Base-by-base conservation (phyloP, 768 basidiomycete genomes). In the Collybia sordida region DNA sequence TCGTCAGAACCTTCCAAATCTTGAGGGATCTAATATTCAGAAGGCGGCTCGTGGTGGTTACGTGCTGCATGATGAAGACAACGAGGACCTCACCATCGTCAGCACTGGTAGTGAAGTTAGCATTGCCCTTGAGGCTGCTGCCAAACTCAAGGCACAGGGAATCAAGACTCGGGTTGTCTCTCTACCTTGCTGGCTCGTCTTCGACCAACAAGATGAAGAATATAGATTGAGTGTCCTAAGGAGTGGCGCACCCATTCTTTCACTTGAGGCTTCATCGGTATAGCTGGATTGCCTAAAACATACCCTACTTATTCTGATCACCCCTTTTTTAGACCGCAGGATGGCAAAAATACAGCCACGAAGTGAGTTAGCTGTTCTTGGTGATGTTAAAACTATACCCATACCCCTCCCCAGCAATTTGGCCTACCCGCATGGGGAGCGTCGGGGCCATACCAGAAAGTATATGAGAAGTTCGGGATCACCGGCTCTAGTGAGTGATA, bases 1-100 rank as follows among this genome's bases (percentile, higher is more conserved):
- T 47, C 83, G 90, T 36, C 90, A 96, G 74, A 94, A 93, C 75
- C 80, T 98, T 31, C 94, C 94, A 44, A 94, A 97, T 65, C 85
- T 98, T 52, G 91, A 88, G 62, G 83, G 81, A 49, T 94, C 93
- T 22, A 78, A 88, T 49, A 86, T 97, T 63, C 91, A 94, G 72
- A 81, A 81, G 47, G 93, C 92, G 47, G 62, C 69, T 51, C 85
- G 83, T 57, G 95, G 95, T 60, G 95, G 91, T 51, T 98, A 97
- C 67, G 91, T 96, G 50, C 68, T 96, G 34, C 80, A 88, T 62
- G 95, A 97, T 47, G 86, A 85, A 44, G 72, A 77, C 45, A 73
- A 80, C 50, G 92, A 94, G 69, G 88, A 89, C 67, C 72, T 98
- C 62, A 96, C 93, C 28, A 83, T 98, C 57, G 90, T 97, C 61